A percentile compares a stretch with the other conserved stretches of the same genome.
These are phyloP conservation scores for Taxillus chinensis DNA, from an alignment of 164 flowering plant species.

Conservation along the genomic window DNA sequence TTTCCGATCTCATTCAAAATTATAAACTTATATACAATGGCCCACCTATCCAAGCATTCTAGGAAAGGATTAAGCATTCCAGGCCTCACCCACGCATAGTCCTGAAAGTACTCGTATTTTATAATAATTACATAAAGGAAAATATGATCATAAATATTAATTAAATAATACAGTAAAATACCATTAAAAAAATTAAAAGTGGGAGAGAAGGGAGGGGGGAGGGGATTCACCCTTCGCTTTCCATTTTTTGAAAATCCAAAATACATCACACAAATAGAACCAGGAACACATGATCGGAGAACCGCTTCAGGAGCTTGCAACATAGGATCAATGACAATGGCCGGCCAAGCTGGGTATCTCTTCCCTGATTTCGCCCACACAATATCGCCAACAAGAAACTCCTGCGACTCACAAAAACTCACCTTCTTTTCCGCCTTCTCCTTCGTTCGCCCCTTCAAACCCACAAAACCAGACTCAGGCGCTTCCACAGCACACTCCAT, in stretches of 20 bases:
- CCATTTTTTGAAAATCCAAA: constrained; percentile 55
- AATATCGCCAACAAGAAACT: constrained; percentile 45
- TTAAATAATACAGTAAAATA: not conserved
- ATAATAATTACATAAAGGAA: no score
- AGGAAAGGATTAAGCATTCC: constrained; percentile 2
- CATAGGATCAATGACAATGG: constrained; percentile 47
- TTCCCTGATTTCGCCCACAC: constrained; percentile 65
- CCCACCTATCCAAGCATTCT: constrained; percentile 3
- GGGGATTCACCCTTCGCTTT: constrained; percentile 49
- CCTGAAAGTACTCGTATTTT: not conserved
- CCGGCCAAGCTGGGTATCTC: constrained; percentile 67
- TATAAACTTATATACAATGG: not conserved
- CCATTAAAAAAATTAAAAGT: not conserved
- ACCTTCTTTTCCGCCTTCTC: constrained; percentile 19
- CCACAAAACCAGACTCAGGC: not conserved
- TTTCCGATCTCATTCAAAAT: not conserved
- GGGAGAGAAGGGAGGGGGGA: not conserved
- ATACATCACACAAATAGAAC: constrained; percentile 58
- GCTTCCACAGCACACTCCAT: not conserved
- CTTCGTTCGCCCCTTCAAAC: not conserved
- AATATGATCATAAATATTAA: not conserved
- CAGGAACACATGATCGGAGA: constrained; percentile 33
- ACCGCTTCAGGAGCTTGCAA: constrained; percentile 47
- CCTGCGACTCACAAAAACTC: constrained; percentile 23
- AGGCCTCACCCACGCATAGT: constrained; percentile 5